Base-by-base conservation (phyloP, 1,284 basidiomycete genomes). In the Lentinula novae-zelandiae region DNA sequence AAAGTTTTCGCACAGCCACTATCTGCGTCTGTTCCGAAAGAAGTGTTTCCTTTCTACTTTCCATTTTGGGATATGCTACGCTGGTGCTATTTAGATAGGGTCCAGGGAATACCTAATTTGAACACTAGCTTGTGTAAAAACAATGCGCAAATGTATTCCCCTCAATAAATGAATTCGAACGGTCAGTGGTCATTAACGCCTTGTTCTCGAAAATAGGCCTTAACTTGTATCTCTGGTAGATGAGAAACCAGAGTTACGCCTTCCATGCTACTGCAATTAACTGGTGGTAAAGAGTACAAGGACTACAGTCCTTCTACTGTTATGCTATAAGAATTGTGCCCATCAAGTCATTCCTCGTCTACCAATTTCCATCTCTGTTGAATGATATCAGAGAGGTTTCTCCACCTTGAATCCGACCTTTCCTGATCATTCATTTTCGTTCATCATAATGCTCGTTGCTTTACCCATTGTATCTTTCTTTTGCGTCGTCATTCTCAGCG, bases 371-470 rank as follows among this genome's bases (percentile, higher is more conserved):
- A 10, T 22, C 44, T 49, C 46, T 38, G 38, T 44, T 58, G 60
- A 53, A 62, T 58, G 57, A 39, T 59, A 51, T 38, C 20, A 46
- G 42, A 8, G 36, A 36, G 46, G 38, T 54, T 50, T 55, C 46
- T 59, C 13, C 53, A 39, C 53, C 39, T 33, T 52, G 17, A 42
- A 44, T 44, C 38, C 15, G 53, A 33, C 22, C 52, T 38, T 22
- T 50, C 38, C 39, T 53, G 22, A 39, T 55, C 27, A 39, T 20
- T 17, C 33, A 20, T 46, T 4, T 59, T 59, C 38, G 31, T 46
- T 48, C 51, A 46, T 17, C 58, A 49, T 48, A 44, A 68, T 69
- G 68, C 62, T 63, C 54, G 48, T 56, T 48, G 65, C 62, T 60
- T 62, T 68, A 46, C 62, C 60, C 33, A n/a, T 44, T 20, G 42